Evolutionary conservation across 768 basidiomycete species (phyloP).

Genomic region (Pisolithus albus): DNA sequence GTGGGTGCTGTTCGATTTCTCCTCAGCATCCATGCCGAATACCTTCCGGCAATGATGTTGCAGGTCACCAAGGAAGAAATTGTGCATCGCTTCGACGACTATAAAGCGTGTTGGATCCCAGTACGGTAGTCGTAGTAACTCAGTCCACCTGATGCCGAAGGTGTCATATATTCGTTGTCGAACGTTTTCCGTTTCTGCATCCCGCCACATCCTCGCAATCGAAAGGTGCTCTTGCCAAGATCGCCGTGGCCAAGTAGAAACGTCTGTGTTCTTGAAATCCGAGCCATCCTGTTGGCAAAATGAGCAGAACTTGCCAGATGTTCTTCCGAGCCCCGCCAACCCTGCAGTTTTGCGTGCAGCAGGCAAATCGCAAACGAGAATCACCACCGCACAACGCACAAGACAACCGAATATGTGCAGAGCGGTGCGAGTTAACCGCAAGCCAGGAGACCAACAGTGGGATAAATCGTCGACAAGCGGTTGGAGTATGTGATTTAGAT

Average conservation of each 20-base stretch:
- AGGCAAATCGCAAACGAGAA: constrained; percentile 20
- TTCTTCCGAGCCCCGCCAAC: constrained; percentile 9
- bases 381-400: constrained; percentile 23
- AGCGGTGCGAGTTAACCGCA: constrained; percentile 21
- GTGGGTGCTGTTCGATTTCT: not conserved
- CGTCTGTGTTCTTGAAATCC: constrained; percentile 17
- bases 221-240: constrained; percentile 11
- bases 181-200: constrained; percentile 9
- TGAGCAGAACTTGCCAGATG: constrained; percentile 12
- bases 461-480: constrained; percentile 34
- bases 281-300: constrained; percentile 14
- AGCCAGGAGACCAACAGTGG: constrained; percentile 26
- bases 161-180: constrained; percentile 7
- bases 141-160: constrained; percentile 24
- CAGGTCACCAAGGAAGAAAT: constrained; percentile 21
- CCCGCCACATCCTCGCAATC: constrained; percentile 13
- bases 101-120: constrained; percentile 25
- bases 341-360: constrained; percentile 20
- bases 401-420: constrained; percentile 18
- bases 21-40: constrained; percentile 8
- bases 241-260: constrained; percentile 10
- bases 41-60: constrained; percentile 10
- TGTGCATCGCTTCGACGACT: constrained; percentile 34
- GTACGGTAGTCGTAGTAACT: constrained; percentile 30
- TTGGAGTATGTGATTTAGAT: constrained; percentile 33